Evolutionary conservation across 257 asterid genomes (phyloP).

Genomic region (Avicennia marina): DNA sequence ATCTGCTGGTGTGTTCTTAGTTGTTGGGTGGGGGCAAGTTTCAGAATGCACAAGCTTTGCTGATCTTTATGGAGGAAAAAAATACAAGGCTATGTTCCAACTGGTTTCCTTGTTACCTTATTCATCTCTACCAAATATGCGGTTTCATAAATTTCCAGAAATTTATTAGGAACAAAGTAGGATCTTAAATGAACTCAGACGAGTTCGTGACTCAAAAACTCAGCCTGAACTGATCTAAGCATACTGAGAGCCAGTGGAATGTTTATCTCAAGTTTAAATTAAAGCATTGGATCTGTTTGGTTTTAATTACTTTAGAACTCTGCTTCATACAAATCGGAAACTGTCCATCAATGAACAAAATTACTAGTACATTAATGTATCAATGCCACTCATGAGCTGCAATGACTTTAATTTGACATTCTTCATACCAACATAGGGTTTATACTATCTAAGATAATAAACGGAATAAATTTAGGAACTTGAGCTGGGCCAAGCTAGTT

Average conservation of each 20-base stretch:
- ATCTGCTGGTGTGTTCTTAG: not conserved
- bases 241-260: not conserved
- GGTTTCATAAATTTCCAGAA: slow-evolving; percentile 5
- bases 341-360: not conserved
- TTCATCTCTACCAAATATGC: not conserved
- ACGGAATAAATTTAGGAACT: not conserved
- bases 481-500: not conserved
- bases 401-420: not conserved
- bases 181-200: not conserved
- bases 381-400: not conserved
- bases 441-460: not conserved
- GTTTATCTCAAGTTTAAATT: not conserved
- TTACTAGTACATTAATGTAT: not conserved
- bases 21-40: not conserved
- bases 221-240: not conserved
- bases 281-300: not conserved
- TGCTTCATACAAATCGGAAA: slow-evolving; percentile 1
- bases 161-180: not conserved
- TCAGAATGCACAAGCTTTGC: not conserved
- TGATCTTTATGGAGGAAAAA: not conserved
- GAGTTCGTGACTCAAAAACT: not conserved
- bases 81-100: not conserved
- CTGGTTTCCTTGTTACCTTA: not conserved
- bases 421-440: slow-evolving; percentile 12
- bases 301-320: not conserved